These are phyloP conservation scores for Echinosphaeria canescens DNA, from an alignment of 2,329 filamentous ascomycete genomes.

Conservation along the genomic window DNA sequence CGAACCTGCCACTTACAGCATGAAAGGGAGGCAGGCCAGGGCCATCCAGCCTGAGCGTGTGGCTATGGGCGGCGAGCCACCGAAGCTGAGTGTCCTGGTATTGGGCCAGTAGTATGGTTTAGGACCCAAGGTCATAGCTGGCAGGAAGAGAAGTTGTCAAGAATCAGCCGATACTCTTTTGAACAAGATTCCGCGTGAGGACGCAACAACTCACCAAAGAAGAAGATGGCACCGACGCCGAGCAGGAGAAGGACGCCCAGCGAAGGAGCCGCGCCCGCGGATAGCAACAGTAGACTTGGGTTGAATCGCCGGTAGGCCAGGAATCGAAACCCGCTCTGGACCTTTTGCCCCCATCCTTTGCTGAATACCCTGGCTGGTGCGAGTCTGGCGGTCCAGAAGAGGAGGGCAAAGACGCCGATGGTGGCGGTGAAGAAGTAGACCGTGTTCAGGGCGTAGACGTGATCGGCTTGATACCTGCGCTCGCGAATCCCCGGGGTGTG, in stretches of 20 bases:
- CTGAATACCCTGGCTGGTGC: constrained; percentile 8
- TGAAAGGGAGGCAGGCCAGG: constrained; percentile 25
- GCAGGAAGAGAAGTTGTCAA: not conserved
- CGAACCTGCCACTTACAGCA: too few species aligned
- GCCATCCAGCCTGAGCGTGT: constrained; percentile 29
- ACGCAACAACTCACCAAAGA: constrained; percentile 12
- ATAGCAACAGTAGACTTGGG: constrained; percentile 12
- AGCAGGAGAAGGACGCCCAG: constrained; percentile 19
- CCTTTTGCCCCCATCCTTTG: constrained; percentile 5
- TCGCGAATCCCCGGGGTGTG: not conserved
- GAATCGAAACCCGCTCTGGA: constrained; percentile 14
- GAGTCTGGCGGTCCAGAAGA: constrained; percentile 10
- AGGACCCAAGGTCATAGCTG: constrained; percentile 24
- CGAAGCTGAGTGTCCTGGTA: constrained; percentile 15
- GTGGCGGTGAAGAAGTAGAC: constrained; percentile 26
- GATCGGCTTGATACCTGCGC: constrained; percentile 22
- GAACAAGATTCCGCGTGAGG: not conserved
- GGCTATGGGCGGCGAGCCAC: constrained; percentile 27
- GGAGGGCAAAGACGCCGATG: constrained; percentile 23
- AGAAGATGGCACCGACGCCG: constrained; percentile 18
- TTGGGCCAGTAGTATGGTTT: constrained; percentile 33
- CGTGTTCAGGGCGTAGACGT: constrained; percentile 26
- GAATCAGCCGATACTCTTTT: not conserved
- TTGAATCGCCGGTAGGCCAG: constrained; percentile 17
- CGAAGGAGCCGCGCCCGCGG: constrained; percentile 19